Conservation (phyloP, 129 eudicot species). For the Escallonia rubra region DNA sequence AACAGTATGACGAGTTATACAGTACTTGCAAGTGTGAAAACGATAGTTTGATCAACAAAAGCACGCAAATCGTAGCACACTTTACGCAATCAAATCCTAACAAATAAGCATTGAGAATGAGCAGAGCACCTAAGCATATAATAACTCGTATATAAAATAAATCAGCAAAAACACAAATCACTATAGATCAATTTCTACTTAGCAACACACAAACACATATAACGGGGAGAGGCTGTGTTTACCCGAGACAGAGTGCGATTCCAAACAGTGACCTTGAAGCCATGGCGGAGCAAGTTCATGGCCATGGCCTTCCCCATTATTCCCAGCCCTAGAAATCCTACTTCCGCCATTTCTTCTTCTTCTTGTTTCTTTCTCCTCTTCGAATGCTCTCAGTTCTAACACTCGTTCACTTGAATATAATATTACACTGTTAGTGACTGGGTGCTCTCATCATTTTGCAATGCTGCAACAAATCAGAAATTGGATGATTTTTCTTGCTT, state of each 20-base stretch:
- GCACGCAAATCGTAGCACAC: no score
- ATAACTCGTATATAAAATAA: not conserved
- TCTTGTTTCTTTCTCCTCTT: constrained; percentile 4
- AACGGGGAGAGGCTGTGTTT: not conserved
- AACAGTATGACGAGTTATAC: no score
- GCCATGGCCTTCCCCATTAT: constrained; percentile 99
- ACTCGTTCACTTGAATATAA: not conserved
- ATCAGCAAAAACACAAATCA: not conserved
- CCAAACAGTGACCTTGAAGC: constrained; percentile 94
- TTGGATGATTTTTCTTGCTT: not conserved
- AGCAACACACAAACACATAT: constrained; percentile 1
- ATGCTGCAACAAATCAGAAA: not conserved
- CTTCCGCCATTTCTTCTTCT: constrained; percentile 53
- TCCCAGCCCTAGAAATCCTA: constrained; percentile 95
- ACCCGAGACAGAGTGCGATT: constrained; percentile 98
- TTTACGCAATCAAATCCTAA: no score
- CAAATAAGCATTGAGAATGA: no score
- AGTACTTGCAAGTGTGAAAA: no score
- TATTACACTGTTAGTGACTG: not conserved
- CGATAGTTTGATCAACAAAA: no score
- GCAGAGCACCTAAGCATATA: no score
- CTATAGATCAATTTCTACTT: not conserved
- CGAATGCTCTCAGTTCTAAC: not conserved
- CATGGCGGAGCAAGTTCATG: constrained; percentile 81
- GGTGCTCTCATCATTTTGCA: not conserved